phyloP scores from a whole-genome alignment of 768 basidiomycete genomes.

The Asterophora parasitica region DNA sequence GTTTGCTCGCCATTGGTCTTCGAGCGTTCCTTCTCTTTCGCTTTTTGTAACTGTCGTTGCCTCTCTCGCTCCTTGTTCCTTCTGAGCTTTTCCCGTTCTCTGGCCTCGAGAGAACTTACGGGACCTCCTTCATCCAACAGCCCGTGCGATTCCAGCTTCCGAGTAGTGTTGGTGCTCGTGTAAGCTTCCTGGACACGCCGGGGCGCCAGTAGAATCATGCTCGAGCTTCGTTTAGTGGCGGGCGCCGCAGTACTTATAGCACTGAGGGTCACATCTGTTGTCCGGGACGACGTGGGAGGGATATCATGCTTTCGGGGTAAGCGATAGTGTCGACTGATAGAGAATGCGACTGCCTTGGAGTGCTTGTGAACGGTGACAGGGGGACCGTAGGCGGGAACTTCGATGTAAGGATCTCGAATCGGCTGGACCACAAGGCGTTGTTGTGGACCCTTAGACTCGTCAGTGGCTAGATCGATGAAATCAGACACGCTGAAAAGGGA shows the following conservation, averaged over 20 bases:
- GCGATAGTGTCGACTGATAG: conserved; percentile 62
- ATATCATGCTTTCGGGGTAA: conserved; percentile 17
- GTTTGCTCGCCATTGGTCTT: conserved; percentile 25
- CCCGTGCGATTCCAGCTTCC: conserved; percentile 63
- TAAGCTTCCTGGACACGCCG: conserved; percentile 75
- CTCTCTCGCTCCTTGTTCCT: conserved; percentile 21
- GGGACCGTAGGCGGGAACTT: conserved; percentile 44
- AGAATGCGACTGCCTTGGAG: conserved; percentile 74
- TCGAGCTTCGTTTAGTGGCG: conserved; percentile 27
- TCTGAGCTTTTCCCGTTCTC: conserved; percentile 28
- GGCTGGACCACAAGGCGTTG: conserved; percentile 65
- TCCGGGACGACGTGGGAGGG: conserved; percentile 11
- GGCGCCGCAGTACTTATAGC: conserved; percentile 7
- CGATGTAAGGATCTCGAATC: conserved; percentile 45
- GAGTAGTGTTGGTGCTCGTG: conserved; percentile 70
- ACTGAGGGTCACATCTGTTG: conserved; percentile 12
- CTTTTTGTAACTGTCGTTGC: conserved; percentile 18
- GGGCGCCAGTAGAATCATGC: conserved; percentile 65
- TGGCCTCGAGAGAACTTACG: conserved; percentile 21
- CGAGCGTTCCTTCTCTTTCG: conserved; percentile 23
- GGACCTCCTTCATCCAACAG: conserved; percentile 45
- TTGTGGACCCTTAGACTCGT: conserved; percentile 55
- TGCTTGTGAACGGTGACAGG: conserved; percentile 75
- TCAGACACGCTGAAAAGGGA: neutral
- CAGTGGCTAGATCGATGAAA: conserved; percentile 28